Evolutionary conservation across 495 filamentous ascomycete species (phyloP), one percentile per base, ranked within the genome.

Genomic region (Trichoderma erinaceum): DNA sequence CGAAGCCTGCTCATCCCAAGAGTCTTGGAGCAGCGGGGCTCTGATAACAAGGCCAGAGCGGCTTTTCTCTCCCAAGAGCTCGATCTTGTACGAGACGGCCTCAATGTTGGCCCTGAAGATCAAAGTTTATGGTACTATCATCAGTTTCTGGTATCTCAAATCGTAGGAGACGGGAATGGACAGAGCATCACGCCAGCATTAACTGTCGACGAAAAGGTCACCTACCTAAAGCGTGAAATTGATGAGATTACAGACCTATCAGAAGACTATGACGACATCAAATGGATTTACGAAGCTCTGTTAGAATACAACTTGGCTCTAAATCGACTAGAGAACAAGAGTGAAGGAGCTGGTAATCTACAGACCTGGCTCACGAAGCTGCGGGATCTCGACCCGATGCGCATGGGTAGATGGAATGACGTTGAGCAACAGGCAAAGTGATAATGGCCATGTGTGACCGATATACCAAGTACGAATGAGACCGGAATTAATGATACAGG

Each of bases 71-170:
- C 12, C n/a, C 18, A 69, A 88, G 91, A 99, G 76, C 80, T 98
- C 68, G 79, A 79, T 50, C 79, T 92, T 29, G 88, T 97, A 41
- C 85, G 89, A 67, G 82, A 87, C 64, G 93, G 90, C 0, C 84
- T 97, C 52, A 87, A 86, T 66, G 92, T 92, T 18, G 94, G 96
- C 71, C 91, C 93, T 7, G 89, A 92, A 69, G 92, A 97, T 74
- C 93, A 97, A 72, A 93, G 91, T 12, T 79, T 97, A 16, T 99
- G 96, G 96, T 97, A 93, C 76, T 99, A 98, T 75, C 92, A 98
- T 73, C 88, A 91, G 68, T 94, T 86, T 73, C 75, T 97, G 68
- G 88, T 97, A 78, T 85, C 79, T 75, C 89, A 80, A 78, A 80
- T 76, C 66, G 79, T 76, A 69, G 78, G 66, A 72, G 78, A 67